Percentiles rank a stretch among this genome's conserved stretches.
Conservation (phyloP, 768 basidiomycete genomes). For the Trametes villosa region DNA sequence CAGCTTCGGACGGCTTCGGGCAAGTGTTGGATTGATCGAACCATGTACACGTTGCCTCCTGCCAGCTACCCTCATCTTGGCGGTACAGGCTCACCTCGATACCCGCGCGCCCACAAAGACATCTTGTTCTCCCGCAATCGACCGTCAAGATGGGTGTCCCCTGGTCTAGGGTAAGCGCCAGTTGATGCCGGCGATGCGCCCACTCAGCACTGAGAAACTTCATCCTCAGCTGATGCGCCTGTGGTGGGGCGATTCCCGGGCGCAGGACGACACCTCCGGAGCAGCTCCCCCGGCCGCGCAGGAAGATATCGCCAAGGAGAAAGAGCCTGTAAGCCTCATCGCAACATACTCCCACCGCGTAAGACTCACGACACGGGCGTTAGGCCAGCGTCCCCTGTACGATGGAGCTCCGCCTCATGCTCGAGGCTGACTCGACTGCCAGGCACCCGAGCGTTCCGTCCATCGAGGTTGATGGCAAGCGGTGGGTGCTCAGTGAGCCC, state of each 20-base stretch:
- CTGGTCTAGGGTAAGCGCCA: conserved; percentile 5
- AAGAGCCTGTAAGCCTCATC: background rate
- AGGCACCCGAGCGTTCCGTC: background rate
- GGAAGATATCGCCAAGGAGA: background rate
- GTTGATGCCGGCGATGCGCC: background rate
- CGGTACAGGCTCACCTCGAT: background rate
- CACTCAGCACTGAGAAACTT: background rate
- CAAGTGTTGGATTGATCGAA: background rate
- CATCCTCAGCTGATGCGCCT: background rate
- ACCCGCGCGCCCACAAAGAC: background rate
- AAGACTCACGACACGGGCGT: too few relatives aligned
- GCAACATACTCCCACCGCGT: background rate
- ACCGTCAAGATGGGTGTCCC: background rate
- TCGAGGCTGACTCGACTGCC: background rate
- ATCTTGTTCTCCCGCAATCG: background rate
- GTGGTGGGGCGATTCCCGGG: background rate
- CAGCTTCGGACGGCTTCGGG: background rate
- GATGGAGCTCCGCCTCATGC: conserved; percentile 27
- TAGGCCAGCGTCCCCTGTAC: conserved; percentile 7
- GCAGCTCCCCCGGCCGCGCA: too few relatives aligned
- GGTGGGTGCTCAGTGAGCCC: conserved; percentile 20
- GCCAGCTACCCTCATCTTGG: background rate
- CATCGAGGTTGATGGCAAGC: conserved; percentile 16
- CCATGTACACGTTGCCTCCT: background rate
- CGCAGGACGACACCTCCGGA: background rate